phyloP scores from a whole-genome alignment of 192 early-diverging fungal genomes.

The Coemansia reversa region DNA sequence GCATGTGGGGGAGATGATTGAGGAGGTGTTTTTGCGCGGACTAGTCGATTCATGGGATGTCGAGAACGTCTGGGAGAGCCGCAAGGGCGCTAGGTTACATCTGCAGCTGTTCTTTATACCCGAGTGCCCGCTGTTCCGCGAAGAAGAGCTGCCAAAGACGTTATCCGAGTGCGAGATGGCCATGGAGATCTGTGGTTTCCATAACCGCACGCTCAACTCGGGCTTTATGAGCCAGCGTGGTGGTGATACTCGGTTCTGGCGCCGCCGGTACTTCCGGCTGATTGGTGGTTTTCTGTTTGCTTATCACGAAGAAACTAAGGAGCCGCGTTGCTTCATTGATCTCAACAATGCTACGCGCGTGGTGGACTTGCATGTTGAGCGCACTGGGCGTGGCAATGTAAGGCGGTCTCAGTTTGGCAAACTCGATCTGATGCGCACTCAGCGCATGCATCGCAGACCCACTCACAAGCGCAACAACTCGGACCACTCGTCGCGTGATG shows the following conservation, averaged over 20 bases:
- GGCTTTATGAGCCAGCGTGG: constrained; percentile 58
- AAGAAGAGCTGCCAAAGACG: constrained; percentile 52
- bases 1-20: constrained; percentile 51
- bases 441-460: constrained; percentile 26
- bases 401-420: constrained; percentile 13
- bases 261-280: constrained; percentile 54
- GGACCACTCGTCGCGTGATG: constrained; percentile 43
- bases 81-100: constrained; percentile 45
- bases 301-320: constrained; percentile 54
- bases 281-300: constrained; percentile 56
- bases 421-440: constrained; percentile 25
- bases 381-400: constrained; percentile 4
- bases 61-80: constrained; percentile 55
- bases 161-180: constrained; percentile 54
- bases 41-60: constrained; percentile 56
- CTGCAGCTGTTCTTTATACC: constrained; percentile 58
- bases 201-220: constrained; percentile 53
- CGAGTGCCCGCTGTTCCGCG: constrained; percentile 51
- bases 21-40: constrained; percentile 50
- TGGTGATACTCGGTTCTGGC: constrained; percentile 58
- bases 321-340: constrained; percentile 53
- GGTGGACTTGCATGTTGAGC: constrained; percentile 33
- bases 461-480: constrained; percentile 53
- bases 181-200: constrained; percentile 56
- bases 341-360: constrained; percentile 51